A percentile compares a stretch with the other conserved stretches of the same genome.
phyloP scores from a whole-genome alignment of 495 filamentous ascomycete genomes.

The Barbatosphaeria neglecta region DNA sequence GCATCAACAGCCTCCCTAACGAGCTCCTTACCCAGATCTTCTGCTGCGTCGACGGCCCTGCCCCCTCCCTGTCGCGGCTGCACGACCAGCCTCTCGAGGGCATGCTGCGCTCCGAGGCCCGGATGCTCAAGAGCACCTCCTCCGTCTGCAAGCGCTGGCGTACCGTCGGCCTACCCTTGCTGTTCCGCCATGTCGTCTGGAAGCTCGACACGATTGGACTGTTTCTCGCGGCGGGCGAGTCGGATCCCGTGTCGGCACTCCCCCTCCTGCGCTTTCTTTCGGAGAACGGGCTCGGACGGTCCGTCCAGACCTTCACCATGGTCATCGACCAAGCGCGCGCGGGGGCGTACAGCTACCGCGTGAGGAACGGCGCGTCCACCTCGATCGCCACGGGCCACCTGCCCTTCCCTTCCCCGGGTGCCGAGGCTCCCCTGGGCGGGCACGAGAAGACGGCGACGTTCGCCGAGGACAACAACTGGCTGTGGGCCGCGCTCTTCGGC shows the following conservation, averaged over 20 bases:
- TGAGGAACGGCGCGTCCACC: not conserved
- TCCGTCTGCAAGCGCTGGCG: constrained; percentile 31
- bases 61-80: constrained; percentile 22
- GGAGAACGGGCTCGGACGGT: constrained; percentile 14
- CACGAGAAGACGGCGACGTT: constrained; percentile 1
- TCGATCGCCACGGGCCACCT: not conserved
- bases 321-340: constrained; percentile 6
- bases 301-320: constrained; percentile 22
- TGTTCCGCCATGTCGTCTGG: constrained; percentile 33
- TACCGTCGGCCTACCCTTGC: constrained; percentile 17
- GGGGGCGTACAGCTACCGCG: not conserved
- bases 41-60: constrained; percentile 18
- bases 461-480: constrained; percentile 15
- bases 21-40: constrained; percentile 31
- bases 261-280: constrained; percentile 21
- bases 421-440: not conserved
- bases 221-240: constrained; percentile 4
- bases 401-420: not conserved
- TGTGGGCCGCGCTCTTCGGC: constrained; percentile 33
- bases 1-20: constrained; percentile 24
- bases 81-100: constrained; percentile 23
- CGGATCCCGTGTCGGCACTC: constrained; percentile 5
- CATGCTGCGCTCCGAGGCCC: constrained; percentile 11
- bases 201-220: constrained; percentile 8
- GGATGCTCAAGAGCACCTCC: constrained; percentile 27